Evolutionary conservation across 805 yeast genomes (phyloP).

Genomic region (Ogataea degrootiae): DNA sequence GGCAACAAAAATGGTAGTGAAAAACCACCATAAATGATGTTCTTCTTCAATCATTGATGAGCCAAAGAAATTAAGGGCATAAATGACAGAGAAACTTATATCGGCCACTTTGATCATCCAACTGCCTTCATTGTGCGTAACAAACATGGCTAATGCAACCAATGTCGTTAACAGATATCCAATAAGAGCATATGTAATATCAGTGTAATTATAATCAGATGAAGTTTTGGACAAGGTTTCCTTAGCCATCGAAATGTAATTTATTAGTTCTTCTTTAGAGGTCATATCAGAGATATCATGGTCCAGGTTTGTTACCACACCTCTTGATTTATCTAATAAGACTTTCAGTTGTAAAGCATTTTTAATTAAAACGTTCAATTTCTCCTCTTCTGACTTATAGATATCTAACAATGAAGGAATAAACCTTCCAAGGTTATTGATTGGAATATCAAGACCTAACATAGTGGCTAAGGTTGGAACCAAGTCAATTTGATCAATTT

Average conservation of each 20-base stretch:
- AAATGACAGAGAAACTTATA: conserved; percentile 29
- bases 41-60: conserved; percentile 94
- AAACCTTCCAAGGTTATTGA: conserved; percentile 69
- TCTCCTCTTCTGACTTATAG: conserved; percentile 36
- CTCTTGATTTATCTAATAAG: conserved; percentile 39
- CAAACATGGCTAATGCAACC: conserved; percentile 23
- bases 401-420: conserved; percentile 52
- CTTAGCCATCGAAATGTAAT: conserved; percentile 45
- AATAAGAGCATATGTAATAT: conserved; percentile 41
- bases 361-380: conserved; percentile 38
- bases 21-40: conserved; percentile 95
- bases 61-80: conserved; percentile 65
- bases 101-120: conserved; percentile 16
- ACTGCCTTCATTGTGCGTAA: conserved; percentile 9
- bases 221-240: conserved; percentile 51
- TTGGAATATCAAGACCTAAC: conserved; percentile 63
- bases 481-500: conserved; percentile 63
- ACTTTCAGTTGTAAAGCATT: conserved; percentile 55
- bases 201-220: conserved; percentile 62
- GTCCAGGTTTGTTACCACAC: conserved; percentile 12
- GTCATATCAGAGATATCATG: conserved; percentile 10
- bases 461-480: conserved; percentile 66
- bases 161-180: conserved; percentile 30
- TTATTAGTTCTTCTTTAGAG: conserved; percentile 7
- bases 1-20: conserved; percentile 34